A percentile compares a stretch with the other conserved stretches of the same genome.
Evolutionary conservation across 2,329 filamentous ascomycete genomes (phyloP).

Genomic region (Alternaria atra): DNA sequence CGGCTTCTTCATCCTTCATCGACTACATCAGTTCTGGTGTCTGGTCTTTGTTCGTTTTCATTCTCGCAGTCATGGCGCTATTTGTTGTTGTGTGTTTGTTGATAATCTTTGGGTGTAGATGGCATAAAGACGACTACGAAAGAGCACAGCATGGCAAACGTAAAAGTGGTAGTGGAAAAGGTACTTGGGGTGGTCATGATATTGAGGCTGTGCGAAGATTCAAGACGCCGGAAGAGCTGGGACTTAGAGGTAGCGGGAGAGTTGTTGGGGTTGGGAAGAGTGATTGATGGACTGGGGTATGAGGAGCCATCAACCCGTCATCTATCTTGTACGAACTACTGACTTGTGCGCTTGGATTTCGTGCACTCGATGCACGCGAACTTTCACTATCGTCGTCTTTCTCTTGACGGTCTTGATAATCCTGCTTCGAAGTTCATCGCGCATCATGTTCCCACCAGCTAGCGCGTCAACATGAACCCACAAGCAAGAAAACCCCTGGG

Average conservation of each 20-base stretch:
- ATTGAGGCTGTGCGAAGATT: conserved; percentile 36
- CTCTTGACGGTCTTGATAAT: neutral
- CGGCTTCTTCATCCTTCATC: conserved; percentile 17
- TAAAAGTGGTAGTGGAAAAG: conserved; percentile 17
- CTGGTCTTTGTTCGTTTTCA: conserved; percentile 37
- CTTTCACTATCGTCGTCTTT: neutral
- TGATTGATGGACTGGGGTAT: conserved; percentile 29
- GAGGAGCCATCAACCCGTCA: neutral
- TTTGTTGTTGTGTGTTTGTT: conserved; percentile 39
- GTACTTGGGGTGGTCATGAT: conserved; percentile 24
- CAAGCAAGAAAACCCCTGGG: conserved; percentile 2
- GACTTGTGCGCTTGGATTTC: neutral
- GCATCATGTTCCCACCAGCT: neutral
- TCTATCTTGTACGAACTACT: neutral
- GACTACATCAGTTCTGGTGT: conserved; percentile 34
- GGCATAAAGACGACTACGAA: conserved; percentile 40
- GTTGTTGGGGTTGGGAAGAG: conserved; percentile 46
- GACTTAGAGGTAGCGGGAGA: conserved; percentile 32
- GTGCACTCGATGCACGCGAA: neutral
- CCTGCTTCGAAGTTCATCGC: neutral
- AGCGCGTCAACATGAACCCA: neutral
- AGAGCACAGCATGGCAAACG: conserved; percentile 38
- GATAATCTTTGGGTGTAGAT: conserved; percentile 38
- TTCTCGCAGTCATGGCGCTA: conserved; percentile 32
- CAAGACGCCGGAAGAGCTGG: conserved; percentile 40